These are phyloP conservation scores for Durotheca rogersii DNA, from an alignment of 495 filamentous ascomycete genomes.

Conservation along the genomic window DNA sequence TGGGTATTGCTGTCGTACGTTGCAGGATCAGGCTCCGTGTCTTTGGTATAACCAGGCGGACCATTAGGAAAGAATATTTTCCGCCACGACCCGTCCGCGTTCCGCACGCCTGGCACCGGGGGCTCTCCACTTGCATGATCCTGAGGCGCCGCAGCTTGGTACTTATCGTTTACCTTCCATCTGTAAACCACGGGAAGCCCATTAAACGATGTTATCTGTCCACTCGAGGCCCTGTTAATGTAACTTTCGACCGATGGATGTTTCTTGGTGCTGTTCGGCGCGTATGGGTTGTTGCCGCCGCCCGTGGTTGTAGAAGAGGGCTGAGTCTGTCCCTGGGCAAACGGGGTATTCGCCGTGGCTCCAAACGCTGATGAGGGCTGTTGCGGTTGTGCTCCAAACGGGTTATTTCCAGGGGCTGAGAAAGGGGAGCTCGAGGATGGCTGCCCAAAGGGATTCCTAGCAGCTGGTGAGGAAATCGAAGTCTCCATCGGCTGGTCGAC, in stretches of 20 bases:
- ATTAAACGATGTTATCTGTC: constrained; percentile 42
- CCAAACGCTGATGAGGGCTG: constrained; percentile 8
- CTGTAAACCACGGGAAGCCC: constrained; percentile 44
- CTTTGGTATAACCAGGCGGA: constrained; percentile 56
- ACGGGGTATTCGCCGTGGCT: constrained; percentile 23
- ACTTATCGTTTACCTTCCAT: constrained; percentile 32
- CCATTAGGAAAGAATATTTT: constrained; percentile 72
- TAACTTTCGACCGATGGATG: constrained; percentile 46
- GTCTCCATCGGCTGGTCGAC: constrained; percentile 32
- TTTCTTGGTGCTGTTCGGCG: constrained; percentile 42
- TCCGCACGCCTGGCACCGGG: constrained; percentile 37
- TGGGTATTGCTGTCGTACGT: constrained; percentile 50
- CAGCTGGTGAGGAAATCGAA: constrained; percentile 18
- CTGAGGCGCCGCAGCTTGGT: constrained; percentile 23
- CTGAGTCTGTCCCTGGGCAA: constrained; percentile 17
- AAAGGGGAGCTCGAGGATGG: constrained; percentile 10
- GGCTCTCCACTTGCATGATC: constrained; percentile 19
- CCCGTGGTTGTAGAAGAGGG: constrained; percentile 13
- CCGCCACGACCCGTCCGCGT: constrained; percentile 46
- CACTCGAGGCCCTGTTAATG: constrained; percentile 32
- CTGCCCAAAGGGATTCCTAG: constrained; percentile 22
- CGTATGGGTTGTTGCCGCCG: constrained; percentile 39
- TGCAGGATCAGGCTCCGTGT: constrained; percentile 51
- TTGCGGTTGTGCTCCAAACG: constrained; percentile 14
- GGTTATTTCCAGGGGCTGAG: constrained; percentile 7